phyloP scores from a whole-genome alignment of 805 yeast species.

The Candida ovalis region DNA sequence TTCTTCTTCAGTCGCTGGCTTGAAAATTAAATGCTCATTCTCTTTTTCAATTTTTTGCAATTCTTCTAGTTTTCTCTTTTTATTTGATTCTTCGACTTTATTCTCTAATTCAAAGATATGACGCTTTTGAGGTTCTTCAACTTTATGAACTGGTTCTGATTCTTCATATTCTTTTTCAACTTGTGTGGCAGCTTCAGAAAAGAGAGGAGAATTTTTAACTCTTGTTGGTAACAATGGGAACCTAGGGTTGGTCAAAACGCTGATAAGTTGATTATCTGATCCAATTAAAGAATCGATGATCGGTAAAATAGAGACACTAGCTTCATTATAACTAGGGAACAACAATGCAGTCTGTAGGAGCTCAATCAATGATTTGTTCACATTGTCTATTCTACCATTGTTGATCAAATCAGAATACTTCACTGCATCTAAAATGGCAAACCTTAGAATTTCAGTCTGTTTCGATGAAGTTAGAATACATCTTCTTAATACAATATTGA shows the following conservation, averaged over 20 bases:
- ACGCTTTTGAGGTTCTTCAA: slow-evolving; percentile 9
- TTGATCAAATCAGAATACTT: slow-evolving; percentile 27
- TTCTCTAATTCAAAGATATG: slow-evolving; percentile 9
- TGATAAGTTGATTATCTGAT: slow-evolving; percentile 44
- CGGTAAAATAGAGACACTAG: slow-evolving; percentile 61
- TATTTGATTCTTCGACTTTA: neutral
- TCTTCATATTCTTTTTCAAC: slow-evolving; percentile 15
- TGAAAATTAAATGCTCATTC: slow-evolving; percentile 15
- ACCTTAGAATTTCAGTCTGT: slow-evolving; percentile 53
- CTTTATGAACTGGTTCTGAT: slow-evolving; percentile 7
- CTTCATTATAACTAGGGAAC: slow-evolving; percentile 60
- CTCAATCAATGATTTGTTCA: slow-evolving; percentile 38
- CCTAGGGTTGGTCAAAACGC: slow-evolving; percentile 70
- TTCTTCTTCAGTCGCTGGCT: slow-evolving; percentile 8
- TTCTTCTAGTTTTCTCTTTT: slow-evolving; percentile 13
- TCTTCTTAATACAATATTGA: slow-evolving; percentile 44
- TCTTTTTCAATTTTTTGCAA: slow-evolving; percentile 7
- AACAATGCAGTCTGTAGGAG: slow-evolving; percentile 56
- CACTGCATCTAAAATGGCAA: slow-evolving; percentile 36
- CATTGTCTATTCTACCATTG: slow-evolving; percentile 19
- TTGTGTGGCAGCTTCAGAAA: slow-evolving; percentile 5
- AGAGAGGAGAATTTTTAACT: neutral
- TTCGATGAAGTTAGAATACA: slow-evolving; percentile 58
- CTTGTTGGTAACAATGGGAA: slow-evolving; percentile 47
- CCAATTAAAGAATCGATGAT: slow-evolving; percentile 54